A percentile compares a stretch with the other conserved stretches of the same genome.
These are phyloP conservation scores for Rhodocollybia butyracea DNA, from an alignment of 768 basidiomycete species.

Conservation along the genomic window DNA sequence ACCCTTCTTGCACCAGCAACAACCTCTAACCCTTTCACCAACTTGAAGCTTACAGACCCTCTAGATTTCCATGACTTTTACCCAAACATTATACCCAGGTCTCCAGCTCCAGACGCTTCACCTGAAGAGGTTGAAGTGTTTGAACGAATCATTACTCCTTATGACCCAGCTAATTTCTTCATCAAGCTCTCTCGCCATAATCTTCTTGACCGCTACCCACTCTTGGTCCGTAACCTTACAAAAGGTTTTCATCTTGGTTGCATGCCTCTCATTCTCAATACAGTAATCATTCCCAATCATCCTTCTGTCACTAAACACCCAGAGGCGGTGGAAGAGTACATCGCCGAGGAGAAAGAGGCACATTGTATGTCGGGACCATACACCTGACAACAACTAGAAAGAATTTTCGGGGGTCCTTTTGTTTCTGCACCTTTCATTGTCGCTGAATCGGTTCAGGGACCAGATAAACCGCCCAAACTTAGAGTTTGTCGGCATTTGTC, in stretches of 20 bases:
- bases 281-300: slow-evolving; percentile 22
- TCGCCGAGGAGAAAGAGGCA: slow-evolving; percentile 13
- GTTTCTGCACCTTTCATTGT: slow-evolving; percentile 24
- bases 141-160: no score
- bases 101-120: no score
- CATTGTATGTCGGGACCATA: slow-evolving; percentile 19
- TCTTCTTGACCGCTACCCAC: slow-evolving; percentile 11
- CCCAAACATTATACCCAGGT: no score
- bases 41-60: no score
- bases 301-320: slow-evolving; percentile 7
- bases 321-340: slow-evolving; percentile 12
- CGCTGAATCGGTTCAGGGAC: slow-evolving; percentile 11
- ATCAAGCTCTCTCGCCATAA: no score
- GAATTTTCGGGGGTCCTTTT: slow-evolving; percentile 26
- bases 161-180: no score
- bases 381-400: slow-evolving; percentile 16
- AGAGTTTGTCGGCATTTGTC: slow-evolving; percentile 20
- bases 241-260: slow-evolving; percentile 24
- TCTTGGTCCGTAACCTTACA: slow-evolving; percentile 14
- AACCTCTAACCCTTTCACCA: no score
- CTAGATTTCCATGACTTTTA: no score
- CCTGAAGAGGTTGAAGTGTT: no score
- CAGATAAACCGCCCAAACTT: slow-evolving; percentile 5
- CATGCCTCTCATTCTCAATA: slow-evolving; percentile 13
- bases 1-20: no score